phyloP scores from a whole-genome alignment of 2,329 filamentous ascomycete species.

The Harringtonia aguacate region DNA sequence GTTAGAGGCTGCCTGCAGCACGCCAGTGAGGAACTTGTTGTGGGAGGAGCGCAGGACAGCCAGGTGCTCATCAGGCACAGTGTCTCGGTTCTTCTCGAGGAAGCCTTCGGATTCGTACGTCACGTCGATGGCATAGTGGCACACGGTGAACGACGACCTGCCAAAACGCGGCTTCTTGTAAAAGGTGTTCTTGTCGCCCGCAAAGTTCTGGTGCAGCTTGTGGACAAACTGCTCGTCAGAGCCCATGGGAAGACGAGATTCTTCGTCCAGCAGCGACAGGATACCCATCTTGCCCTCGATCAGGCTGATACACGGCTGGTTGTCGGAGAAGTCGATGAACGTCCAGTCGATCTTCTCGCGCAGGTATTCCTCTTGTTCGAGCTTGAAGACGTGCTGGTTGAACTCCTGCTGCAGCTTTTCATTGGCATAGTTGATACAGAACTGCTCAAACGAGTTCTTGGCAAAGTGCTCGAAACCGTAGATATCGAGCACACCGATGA shows the following conservation, averaged over 20 bases:
- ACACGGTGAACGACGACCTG: slow-evolving; percentile 95
- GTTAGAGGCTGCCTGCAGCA: slow-evolving; percentile 73
- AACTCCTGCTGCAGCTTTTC: slow-evolving; percentile 99
- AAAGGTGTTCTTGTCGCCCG: slow-evolving; percentile 82
- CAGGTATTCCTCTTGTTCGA: slow-evolving; percentile 96
- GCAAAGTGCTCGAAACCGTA: slow-evolving; percentile 99
- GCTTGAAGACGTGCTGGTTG: slow-evolving; percentile 98
- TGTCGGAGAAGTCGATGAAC: slow-evolving; percentile 98
- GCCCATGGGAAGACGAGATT: slow-evolving; percentile 92
- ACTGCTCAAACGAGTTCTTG: slow-evolving; percentile 99
- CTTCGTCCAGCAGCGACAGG: slow-evolving; percentile 84
- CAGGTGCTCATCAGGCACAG: slow-evolving; percentile 96
- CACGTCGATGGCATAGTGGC: slow-evolving; percentile 95
- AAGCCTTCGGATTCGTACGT: slow-evolving; percentile 99
- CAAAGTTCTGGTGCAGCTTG: slow-evolving; percentile 92
- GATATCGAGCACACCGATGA: slow-evolving; percentile 98
- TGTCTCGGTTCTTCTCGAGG: slow-evolving; percentile 98
- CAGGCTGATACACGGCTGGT: slow-evolving; percentile 96
- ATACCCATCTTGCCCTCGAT: slow-evolving; percentile 97
- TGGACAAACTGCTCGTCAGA: slow-evolving; percentile 94
- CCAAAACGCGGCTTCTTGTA: slow-evolving; percentile 98
- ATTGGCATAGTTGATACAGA: slow-evolving; percentile 99
- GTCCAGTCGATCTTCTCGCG: slow-evolving; percentile 97
- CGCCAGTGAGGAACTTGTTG: slow-evolving; percentile 74
- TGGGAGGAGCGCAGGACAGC: slow-evolving; percentile 76